phyloP scores from a whole-genome alignment of 345 rosid species.

The Gossypium turneri region DNA sequence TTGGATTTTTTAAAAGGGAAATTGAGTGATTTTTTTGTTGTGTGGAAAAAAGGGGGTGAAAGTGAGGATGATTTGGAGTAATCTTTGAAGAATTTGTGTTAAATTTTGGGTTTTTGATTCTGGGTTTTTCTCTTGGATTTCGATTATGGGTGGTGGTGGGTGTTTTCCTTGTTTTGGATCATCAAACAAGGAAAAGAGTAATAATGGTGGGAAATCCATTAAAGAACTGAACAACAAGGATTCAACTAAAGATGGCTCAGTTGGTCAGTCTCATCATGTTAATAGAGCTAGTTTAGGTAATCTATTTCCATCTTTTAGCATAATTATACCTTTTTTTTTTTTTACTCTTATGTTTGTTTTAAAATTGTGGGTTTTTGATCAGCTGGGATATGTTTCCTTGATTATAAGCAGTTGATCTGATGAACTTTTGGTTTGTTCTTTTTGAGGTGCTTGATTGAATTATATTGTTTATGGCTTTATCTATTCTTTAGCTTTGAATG shows the following conservation, averaged over 20 bases:
- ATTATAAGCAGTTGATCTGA: constrained; percentile 18
- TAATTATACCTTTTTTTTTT: neutral
- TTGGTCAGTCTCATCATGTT: constrained; percentile 65
- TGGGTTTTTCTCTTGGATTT: constrained; percentile 17
- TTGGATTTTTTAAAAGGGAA: constrained; percentile 13
- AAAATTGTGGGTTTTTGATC: constrained; percentile 17
- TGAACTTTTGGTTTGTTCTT: constrained; percentile 35
- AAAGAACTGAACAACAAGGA: constrained; percentile 71
- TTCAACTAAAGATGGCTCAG: constrained; percentile 67
- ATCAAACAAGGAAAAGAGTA: constrained; percentile 56
- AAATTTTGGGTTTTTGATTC: constrained; percentile 11
- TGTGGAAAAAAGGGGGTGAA: constrained; percentile 4
- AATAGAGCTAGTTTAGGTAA: constrained; percentile 66
- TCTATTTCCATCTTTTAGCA: neutral
- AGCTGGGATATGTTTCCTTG: constrained; percentile 27
- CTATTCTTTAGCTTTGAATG: constrained; percentile 1
- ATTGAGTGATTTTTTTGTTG: constrained; percentile 9
- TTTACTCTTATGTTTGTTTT: neutral
- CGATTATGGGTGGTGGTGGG: constrained; percentile 64
- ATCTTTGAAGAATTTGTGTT: constrained; percentile 17
- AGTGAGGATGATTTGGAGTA: constrained; percentile 27
- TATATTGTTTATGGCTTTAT: constrained; percentile 6
- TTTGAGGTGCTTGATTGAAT: constrained; percentile 11
- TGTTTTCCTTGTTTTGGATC: constrained; percentile 98
- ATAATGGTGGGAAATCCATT: constrained; percentile 30